Evolutionary conservation across 495 filamentous ascomycete species (phyloP).

Genomic region (Bathelium albidoporum): DNA sequence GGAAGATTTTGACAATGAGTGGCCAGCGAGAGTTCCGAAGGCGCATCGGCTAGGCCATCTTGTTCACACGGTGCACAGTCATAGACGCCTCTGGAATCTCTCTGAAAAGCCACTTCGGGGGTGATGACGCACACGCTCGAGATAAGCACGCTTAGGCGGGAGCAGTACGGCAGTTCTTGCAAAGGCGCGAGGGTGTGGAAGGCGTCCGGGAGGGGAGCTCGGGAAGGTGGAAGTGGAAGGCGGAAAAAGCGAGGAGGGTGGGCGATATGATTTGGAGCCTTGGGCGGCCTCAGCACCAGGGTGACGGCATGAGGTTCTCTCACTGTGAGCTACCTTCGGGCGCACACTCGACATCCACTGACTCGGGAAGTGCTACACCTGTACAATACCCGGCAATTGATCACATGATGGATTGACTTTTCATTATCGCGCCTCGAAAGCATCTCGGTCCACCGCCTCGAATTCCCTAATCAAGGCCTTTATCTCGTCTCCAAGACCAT

Average conservation of each 20-base stretch:
- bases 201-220: neutral
- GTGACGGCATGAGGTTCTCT: neutral
- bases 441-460: no score
- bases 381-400: neutral
- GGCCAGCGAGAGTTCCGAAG: neutral
- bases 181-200: no score
- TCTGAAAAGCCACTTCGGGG: neutral
- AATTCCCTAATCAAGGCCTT: neutral
- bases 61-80: neutral
- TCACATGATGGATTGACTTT: neutral
- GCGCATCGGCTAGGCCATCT: neutral
- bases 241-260: neutral
- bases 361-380: neutral
- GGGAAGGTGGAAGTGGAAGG: slow-evolving; percentile 1
- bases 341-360: neutral
- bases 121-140: neutral
- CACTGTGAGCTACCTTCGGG: neutral
- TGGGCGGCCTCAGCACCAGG: neutral
- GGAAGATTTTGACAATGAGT: neutral
- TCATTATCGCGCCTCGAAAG: neutral
- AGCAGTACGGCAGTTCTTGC: no score
- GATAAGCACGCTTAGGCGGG: no score
- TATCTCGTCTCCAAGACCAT: neutral
- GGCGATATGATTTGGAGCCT: neutral
- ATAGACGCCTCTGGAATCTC: neutral